Evolutionary conservation across 2,329 filamentous ascomycete species (phyloP).

Genomic region (Colletotrichum lupini): DNA sequence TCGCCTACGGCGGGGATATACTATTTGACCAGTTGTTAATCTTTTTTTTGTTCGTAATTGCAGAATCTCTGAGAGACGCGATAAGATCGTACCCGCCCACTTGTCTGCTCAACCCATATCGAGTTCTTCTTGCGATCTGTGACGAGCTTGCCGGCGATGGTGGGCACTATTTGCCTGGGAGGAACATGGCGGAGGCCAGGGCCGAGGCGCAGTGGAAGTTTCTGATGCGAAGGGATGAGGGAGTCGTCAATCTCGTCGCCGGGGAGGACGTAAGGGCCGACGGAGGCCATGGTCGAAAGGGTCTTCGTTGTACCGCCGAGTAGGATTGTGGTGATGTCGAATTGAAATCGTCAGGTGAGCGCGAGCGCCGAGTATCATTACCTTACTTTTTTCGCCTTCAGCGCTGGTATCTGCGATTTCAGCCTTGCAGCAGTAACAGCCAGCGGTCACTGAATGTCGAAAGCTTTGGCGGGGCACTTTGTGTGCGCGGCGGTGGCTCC

Average conservation of each 20-base stretch:
- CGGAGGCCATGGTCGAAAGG: slow-evolving; percentile 61
- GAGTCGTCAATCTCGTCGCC: slow-evolving; percentile 79
- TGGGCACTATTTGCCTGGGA: slow-evolving; percentile 77
- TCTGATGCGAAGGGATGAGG: slow-evolving; percentile 74
- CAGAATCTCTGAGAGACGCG: not conserved
- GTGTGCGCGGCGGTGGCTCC: not conserved
- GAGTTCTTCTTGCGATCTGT: slow-evolving; percentile 80
- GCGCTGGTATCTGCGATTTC: not conserved
- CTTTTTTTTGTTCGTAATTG: slow-evolving; percentile 43
- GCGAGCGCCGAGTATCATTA: not conserved
- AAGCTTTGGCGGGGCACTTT: slow-evolving; percentile 38
- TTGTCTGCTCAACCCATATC: slow-evolving; percentile 79
- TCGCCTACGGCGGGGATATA: slow-evolving; percentile 86
- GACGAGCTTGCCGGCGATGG: slow-evolving; percentile 74
- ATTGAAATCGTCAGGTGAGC: slow-evolving; percentile 3
- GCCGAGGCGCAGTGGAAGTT: slow-evolving; percentile 81
- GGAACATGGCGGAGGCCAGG: slow-evolving; percentile 86
- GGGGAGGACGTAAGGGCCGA: slow-evolving; percentile 78
- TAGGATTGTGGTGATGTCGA: slow-evolving; percentile 8
- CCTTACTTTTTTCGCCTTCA: not conserved
- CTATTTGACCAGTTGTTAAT: slow-evolving; percentile 52
- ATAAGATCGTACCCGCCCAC: slow-evolving; percentile 67
- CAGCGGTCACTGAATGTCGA: slow-evolving; percentile 12
- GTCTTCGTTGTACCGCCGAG: not conserved
- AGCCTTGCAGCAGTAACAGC: slow-evolving; percentile 30